Conservation (phyloP, 148 eudicot genomes). For the Gaultheria prostrata region DNA sequence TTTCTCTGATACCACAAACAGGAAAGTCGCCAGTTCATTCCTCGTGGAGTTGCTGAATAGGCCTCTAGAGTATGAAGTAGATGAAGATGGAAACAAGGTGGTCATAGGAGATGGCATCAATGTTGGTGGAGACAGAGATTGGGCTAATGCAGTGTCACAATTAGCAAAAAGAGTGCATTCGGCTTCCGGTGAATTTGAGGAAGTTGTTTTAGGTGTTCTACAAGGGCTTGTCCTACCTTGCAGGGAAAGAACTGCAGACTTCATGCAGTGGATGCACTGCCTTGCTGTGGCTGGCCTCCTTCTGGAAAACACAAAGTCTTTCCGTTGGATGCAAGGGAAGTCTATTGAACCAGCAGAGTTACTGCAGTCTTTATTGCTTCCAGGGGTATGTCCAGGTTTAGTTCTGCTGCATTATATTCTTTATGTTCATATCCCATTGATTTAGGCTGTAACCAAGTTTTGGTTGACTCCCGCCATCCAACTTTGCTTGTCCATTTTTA, state of each 20-base stretch:
- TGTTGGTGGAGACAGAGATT: constrained; percentile 82
- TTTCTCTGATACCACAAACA: constrained; percentile 79
- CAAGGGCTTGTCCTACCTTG: constrained; percentile 87
- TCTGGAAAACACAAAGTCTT: constrained; percentile 66
- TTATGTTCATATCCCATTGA: neutral
- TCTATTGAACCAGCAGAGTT: constrained; percentile 78
- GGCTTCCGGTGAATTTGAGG: constrained; percentile 89
- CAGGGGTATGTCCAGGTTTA: constrained; percentile 59
- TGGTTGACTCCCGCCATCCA: neutral
- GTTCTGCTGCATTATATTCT: neutral
- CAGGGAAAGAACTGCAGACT: constrained; percentile 93
- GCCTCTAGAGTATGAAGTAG: constrained; percentile 66
- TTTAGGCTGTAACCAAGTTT: neutral
- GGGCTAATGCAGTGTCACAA: constrained; percentile 81
- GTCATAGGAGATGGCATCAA: constrained; percentile 88
- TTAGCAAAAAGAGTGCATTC: constrained; percentile 77
- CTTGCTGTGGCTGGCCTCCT: constrained; percentile 77
- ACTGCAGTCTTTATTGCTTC: constrained; percentile 74
- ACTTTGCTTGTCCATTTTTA: neutral
- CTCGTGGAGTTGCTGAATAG: constrained; percentile 57
- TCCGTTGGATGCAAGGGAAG: constrained; percentile 62
- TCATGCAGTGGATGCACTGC: constrained; percentile 90
- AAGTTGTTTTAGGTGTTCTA: constrained; percentile 59
- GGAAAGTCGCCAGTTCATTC: constrained; percentile 69
- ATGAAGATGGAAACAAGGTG: constrained; percentile 54